These are phyloP conservation scores for Cladorrhinum samala DNA, from an alignment of 495 filamentous ascomycete genomes.

Conservation along the genomic window DNA sequence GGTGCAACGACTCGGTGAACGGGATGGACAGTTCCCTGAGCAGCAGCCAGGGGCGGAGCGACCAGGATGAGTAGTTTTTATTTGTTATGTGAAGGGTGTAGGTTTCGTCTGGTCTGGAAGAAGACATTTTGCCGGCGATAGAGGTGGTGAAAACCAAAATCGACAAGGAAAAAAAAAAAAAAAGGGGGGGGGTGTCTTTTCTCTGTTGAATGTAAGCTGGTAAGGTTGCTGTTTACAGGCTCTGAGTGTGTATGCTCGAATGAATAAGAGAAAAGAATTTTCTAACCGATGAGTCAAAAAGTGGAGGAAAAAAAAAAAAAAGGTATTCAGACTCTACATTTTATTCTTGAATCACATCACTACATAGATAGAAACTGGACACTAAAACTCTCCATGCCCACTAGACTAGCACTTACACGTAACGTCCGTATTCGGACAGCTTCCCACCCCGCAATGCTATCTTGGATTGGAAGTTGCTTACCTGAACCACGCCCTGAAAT, in stretches of 20 bases:
- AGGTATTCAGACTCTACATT: too few relatives aligned
- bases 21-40: slow-evolving; percentile 24
- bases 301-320: too few relatives aligned
- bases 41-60: slow-evolving; percentile 30
- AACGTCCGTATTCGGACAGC: background rate
- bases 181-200: too few relatives aligned
- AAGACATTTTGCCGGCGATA: background rate
- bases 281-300: background rate
- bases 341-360: too few relatives aligned
- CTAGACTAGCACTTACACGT: too few relatives aligned
- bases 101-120: background rate
- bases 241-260: too few relatives aligned
- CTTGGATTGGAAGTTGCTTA: slow-evolving; percentile 6
- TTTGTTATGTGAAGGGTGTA: slow-evolving; percentile 30
- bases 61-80: slow-evolving; percentile 35
- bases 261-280: too few relatives aligned
- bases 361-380: too few relatives aligned
- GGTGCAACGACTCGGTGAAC: slow-evolving; percentile 20
- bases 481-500: slow-evolving; percentile 2
- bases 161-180: background rate
- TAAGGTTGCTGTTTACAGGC: too few relatives aligned
- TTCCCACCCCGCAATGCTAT: background rate
- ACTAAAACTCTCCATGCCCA: too few relatives aligned
- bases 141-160: background rate
- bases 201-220: background rate